phyloP scores from a whole-genome alignment of 2,329 filamentous ascomycete genomes.

The Setomelanomma holmii region DNA sequence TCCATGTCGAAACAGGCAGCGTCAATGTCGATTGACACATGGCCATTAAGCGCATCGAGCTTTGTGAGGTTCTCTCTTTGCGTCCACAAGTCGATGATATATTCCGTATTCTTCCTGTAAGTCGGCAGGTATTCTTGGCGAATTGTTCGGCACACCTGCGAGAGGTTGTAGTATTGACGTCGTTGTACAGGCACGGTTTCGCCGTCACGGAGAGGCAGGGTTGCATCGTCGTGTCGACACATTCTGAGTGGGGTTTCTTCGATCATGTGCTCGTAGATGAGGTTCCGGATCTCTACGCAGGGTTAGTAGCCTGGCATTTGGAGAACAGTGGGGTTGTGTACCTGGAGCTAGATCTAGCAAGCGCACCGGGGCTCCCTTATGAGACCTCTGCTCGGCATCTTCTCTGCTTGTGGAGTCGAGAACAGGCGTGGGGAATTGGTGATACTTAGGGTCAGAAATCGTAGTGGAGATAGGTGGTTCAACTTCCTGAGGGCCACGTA shows the following conservation, averaged over 20 bases:
- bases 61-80: background rate
- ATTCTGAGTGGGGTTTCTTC: slow-evolving; percentile 16
- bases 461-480: background rate
- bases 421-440: background rate
- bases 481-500: background rate
- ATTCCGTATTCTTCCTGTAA: slow-evolving; percentile 17
- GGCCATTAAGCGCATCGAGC: slow-evolving; percentile 13
- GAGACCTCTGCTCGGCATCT: background rate
- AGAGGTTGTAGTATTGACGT: slow-evolving; percentile 21
- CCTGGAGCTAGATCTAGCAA: slow-evolving; percentile 15
- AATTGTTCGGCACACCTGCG: slow-evolving; percentile 34
- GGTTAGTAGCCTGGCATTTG: background rate
- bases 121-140: slow-evolving; percentile 33
- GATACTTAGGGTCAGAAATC: background rate
- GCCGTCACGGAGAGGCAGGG: slow-evolving; percentile 6
- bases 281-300: slow-evolving; percentile 15
- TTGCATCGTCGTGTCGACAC: slow-evolving; percentile 17
- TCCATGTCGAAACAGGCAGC: slow-evolving; percentile 24
- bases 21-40: slow-evolving; percentile 30
- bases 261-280: slow-evolving; percentile 17
- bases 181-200: background rate
- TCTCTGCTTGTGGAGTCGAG: background rate
- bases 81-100: slow-evolving; percentile 14
- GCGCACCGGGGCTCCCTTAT: slow-evolving; percentile 5
- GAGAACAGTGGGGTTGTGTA: background rate